Conservation (phyloP, 2,329 filamentous ascomycete genomes). For the Venturia effusa region DNA sequence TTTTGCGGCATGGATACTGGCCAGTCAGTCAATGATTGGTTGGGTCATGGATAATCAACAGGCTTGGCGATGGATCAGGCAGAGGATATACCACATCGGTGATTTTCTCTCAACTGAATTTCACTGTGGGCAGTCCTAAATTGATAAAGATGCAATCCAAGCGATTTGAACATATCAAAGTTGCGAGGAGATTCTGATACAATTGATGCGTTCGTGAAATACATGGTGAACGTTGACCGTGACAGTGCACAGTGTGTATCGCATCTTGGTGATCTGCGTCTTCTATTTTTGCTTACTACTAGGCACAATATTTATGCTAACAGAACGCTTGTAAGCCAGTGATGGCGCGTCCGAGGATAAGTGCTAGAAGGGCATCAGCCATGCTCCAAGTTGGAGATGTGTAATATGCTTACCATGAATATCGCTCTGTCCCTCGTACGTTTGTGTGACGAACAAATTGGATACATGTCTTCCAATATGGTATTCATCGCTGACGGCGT, state of each 20-base stretch:
- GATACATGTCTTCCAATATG: constrained; percentile 88
- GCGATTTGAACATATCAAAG: too few relatives aligned
- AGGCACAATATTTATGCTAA: not conserved
- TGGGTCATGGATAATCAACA: not conserved
- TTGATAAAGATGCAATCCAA: too few relatives aligned
- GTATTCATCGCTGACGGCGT: constrained; percentile 97
- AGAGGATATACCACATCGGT: not conserved
- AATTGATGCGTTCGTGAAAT: too few relatives aligned
- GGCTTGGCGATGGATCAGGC: not conserved
- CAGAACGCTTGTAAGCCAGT: constrained; percentile 14
- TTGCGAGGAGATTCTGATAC: too few relatives aligned
- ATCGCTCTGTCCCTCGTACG: constrained; percentile 96
- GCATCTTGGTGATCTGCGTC: too few relatives aligned
- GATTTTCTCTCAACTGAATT: too few relatives aligned
- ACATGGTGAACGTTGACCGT: too few relatives aligned
- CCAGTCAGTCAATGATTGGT: not conserved
- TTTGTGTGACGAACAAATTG: constrained; percentile 94
- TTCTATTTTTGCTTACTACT: not conserved
- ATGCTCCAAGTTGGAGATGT: not conserved
- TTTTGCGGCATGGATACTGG: not conserved
- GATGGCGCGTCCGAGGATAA: constrained; percentile 13
- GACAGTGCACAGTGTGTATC: too few relatives aligned
- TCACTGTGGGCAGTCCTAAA: too few relatives aligned
- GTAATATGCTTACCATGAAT: constrained; percentile 66
- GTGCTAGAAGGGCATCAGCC: constrained; percentile 9